phyloP scores from a whole-genome alignment of 2,329 filamentous ascomycete genomes.

The Hymenotorrendiella dingleyae region DNA sequence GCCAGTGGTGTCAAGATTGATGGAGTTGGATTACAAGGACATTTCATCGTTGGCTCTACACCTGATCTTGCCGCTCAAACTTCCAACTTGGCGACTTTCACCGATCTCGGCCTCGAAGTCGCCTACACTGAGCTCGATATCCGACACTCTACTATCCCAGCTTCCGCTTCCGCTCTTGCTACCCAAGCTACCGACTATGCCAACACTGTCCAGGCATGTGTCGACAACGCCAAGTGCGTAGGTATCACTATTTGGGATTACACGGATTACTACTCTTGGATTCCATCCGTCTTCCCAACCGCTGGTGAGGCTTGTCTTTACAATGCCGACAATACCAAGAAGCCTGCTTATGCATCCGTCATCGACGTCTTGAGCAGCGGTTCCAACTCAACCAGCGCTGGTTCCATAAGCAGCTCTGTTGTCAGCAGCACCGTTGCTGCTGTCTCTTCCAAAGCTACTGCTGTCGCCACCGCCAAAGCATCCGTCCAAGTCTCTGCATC shows the following conservation, averaged over 20 bases:
- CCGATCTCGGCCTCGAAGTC: slow-evolving; percentile 48
- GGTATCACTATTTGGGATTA: slow-evolving; percentile 29
- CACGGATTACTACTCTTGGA: slow-evolving; percentile 34
- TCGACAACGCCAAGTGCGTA: slow-evolving; percentile 20
- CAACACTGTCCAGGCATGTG: slow-evolving; percentile 23
- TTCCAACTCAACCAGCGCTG: neutral
- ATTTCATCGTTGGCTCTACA: slow-evolving; percentile 51
- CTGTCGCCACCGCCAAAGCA: neutral
- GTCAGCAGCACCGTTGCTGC: neutral
- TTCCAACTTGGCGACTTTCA: slow-evolving; percentile 45
- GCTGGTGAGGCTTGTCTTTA: slow-evolving; percentile 38
- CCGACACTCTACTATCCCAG: slow-evolving; percentile 41
- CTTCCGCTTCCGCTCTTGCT: slow-evolving; percentile 34
- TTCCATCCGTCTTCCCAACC: slow-evolving; percentile 37
- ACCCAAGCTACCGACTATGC: slow-evolving; percentile 46
- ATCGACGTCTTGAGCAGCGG: slow-evolving; percentile 28
- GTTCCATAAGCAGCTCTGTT: neutral
- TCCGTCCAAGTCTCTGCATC: neutral
- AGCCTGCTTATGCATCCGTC: slow-evolving; percentile 38
- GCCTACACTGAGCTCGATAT: slow-evolving; percentile 60
- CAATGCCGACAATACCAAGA: slow-evolving; percentile 37
- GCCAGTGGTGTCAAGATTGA: slow-evolving; percentile 50
- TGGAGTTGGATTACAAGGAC: slow-evolving; percentile 56
- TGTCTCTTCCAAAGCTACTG: neutral
- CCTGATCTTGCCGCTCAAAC: slow-evolving; percentile 40